Percentiles rank a stretch among this genome's conserved stretches.
Evolutionary conservation across 2,329 filamentous ascomycete species (phyloP).

Genomic region (Cytospora chrysosperma): DNA sequence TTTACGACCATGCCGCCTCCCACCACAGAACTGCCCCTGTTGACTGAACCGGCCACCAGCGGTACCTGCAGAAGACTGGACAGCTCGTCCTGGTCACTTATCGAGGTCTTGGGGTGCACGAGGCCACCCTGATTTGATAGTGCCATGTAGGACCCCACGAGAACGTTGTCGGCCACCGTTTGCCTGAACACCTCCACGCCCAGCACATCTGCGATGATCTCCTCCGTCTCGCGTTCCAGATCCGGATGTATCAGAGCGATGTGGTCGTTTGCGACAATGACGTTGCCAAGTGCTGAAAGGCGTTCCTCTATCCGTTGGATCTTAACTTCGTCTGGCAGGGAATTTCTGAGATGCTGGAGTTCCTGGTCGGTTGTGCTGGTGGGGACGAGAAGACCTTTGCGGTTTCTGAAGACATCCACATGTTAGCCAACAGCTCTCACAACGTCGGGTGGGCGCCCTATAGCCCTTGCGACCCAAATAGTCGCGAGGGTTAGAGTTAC

Average conservation of each 20-base stretch:
- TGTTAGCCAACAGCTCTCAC: slow-evolving; percentile 23
- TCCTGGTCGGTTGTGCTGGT: slow-evolving; percentile 97
- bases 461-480: not conserved
- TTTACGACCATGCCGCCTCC: slow-evolving; percentile 96
- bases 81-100: slow-evolving; percentile 97
- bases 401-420: slow-evolving; percentile 62
- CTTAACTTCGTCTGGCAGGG: slow-evolving; percentile 84
- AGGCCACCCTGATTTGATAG: slow-evolving; percentile 94
- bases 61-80: slow-evolving; percentile 91
- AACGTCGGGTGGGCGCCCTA: not conserved
- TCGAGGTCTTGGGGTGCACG: slow-evolving; percentile 94
- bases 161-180: slow-evolving; percentile 94
- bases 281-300: slow-evolving; percentile 91
- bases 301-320: slow-evolving; percentile 98
- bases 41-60: slow-evolving; percentile 89
- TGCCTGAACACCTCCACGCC: slow-evolving; percentile 89
- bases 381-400: slow-evolving; percentile 92
- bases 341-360: slow-evolving; percentile 94
- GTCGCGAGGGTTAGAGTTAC: not conserved
- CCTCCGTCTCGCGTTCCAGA: slow-evolving; percentile 94
- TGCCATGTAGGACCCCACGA: slow-evolving; percentile 95
- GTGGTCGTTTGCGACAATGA: slow-evolving; percentile 95
- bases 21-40: slow-evolving; percentile 91
- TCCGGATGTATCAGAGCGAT: slow-evolving; percentile 96
- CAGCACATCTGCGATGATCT: slow-evolving; percentile 94